Percentiles rank a stretch among this genome's conserved stretches.
These are phyloP conservation scores for Apiotrichum montevideense DNA, from an alignment of 1,284 basidiomycete species.

Conservation along the genomic window DNA sequence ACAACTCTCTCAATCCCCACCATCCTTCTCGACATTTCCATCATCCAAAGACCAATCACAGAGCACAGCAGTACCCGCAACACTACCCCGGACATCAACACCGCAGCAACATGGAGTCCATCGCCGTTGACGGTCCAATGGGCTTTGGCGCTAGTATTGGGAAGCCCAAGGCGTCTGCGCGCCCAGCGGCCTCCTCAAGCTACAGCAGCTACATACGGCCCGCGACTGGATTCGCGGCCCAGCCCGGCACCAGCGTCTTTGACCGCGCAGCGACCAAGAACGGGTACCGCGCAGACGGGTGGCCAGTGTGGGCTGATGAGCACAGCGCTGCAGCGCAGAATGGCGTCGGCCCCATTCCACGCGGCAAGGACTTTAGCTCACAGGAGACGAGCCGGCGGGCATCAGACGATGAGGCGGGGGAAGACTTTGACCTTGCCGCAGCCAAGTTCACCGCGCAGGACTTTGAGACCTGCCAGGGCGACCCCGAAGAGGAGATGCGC, in stretches of 20 bases:
- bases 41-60: too few species aligned
- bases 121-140: neutral
- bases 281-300: slow-evolving; percentile 17
- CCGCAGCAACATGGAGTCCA: neutral
- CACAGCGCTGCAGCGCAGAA: neutral
- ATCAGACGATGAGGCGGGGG: slow-evolving; percentile 21
- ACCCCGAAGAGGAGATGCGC: slow-evolving; percentile 54
- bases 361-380: slow-evolving; percentile 1
- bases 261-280: slow-evolving; percentile 6
- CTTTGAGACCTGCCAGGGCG: slow-evolving; percentile 33
- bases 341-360: neutral
- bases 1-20: neutral
- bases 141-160: slow-evolving; percentile 11
- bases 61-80: too few species aligned
- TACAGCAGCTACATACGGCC: slow-evolving; percentile 33
- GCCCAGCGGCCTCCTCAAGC: neutral
- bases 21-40: neutral
- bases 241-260: slow-evolving; percentile 1
- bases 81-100: too few species aligned
- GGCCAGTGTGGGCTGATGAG: slow-evolving; percentile 22
- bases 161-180: slow-evolving; percentile 4
- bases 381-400: neutral
- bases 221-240: slow-evolving; percentile 22
- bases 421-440: slow-evolving; percentile 36
- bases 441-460: slow-evolving; percentile 34